Percentiles rank a stretch among this genome's conserved stretches.
These are phyloP conservation scores for Aulographum hederae DNA, from an alignment of 2,329 filamentous ascomycete species.

Conservation along the genomic window DNA sequence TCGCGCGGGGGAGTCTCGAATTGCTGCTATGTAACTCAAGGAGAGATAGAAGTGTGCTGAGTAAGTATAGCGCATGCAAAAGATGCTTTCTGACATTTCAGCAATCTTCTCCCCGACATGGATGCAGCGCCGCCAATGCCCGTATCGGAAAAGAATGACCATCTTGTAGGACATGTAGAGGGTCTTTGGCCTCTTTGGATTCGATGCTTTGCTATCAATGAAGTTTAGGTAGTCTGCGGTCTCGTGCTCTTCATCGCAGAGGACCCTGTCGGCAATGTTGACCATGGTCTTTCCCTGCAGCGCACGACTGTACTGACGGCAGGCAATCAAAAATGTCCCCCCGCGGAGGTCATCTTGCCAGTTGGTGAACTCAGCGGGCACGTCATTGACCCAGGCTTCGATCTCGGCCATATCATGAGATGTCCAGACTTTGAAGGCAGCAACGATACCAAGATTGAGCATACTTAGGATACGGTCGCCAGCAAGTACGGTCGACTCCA, in stretches of 20 bases:
- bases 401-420: slow-evolving; percentile 52
- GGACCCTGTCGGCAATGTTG: slow-evolving; percentile 33
- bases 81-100: slow-evolving; percentile 22
- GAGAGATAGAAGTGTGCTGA: slow-evolving; percentile 24
- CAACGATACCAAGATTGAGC: slow-evolving; percentile 49
- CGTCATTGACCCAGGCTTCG: slow-evolving; percentile 51
- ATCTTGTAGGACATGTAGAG: slow-evolving; percentile 44
- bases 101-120: slow-evolving; percentile 22
- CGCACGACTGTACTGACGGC: slow-evolving; percentile 48
- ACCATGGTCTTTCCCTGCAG: slow-evolving; percentile 54
- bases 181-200: slow-evolving; percentile 44
- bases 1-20: slow-evolving; percentile 19
- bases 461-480: slow-evolving; percentile 58
- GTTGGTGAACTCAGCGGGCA: slow-evolving; percentile 54
- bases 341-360: slow-evolving; percentile 57
- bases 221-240: slow-evolving; percentile 34
- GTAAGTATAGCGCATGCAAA: slow-evolving; percentile 24
- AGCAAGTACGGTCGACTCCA: slow-evolving; percentile 46
- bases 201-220: slow-evolving; percentile 29
- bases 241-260: slow-evolving; percentile 51
- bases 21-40: slow-evolving; percentile 19
- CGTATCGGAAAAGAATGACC: slow-evolving; percentile 22
- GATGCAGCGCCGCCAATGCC: slow-evolving; percentile 22
- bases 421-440: slow-evolving; percentile 49
- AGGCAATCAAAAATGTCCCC: slow-evolving; percentile 47